These are phyloP conservation scores for Suillus subluteus DNA, from an alignment of 768 basidiomycete genomes.

Conservation along the genomic window DNA sequence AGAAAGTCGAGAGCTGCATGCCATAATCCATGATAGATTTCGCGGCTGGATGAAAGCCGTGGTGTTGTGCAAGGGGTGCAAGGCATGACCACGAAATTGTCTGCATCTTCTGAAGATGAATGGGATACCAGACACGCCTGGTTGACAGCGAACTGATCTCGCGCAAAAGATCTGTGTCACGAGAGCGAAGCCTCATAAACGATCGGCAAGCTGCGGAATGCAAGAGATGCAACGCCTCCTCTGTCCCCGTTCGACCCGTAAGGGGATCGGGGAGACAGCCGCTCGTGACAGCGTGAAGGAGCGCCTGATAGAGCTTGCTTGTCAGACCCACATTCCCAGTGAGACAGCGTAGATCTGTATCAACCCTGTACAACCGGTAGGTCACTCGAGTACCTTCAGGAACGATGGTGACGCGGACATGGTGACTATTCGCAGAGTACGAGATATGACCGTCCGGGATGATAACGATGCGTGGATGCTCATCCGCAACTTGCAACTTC, in stretches of 20 bases:
- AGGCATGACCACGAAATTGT: slow-evolving; percentile 22
- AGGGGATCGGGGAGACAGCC: slow-evolving; percentile 45
- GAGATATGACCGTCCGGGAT: slow-evolving; percentile 41
- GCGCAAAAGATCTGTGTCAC: slow-evolving; percentile 36
- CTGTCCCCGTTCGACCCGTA: slow-evolving; percentile 45
- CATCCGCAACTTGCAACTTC: slow-evolving; percentile 10
- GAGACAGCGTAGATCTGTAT: too few relatives aligned
- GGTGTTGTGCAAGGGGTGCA: too few relatives aligned
- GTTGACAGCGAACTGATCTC: slow-evolving; percentile 41
- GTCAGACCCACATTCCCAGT: slow-evolving; percentile 24
- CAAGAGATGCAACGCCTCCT: slow-evolving; percentile 46
- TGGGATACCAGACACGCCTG: slow-evolving; percentile 40
- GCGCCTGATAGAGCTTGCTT: slow-evolving; percentile 40
- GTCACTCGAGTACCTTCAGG: slow-evolving; percentile 7
- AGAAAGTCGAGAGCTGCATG: too few relatives aligned
- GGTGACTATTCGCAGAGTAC: slow-evolving; percentile 15
- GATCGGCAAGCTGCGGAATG: slow-evolving; percentile 41
- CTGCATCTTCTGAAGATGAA: slow-evolving; percentile 43
- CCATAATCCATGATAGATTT: too few relatives aligned
- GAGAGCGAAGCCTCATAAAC: slow-evolving; percentile 38
- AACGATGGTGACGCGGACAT: slow-evolving; percentile 23
- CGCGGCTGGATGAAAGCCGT: too few relatives aligned
- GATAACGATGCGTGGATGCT: slow-evolving; percentile 33
- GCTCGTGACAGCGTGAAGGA: slow-evolving; percentile 50
- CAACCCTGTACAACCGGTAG: slow-evolving; percentile 34